Base-by-base conservation (phyloP, 805 yeast genomes). In the Saturnispora zaruensis region DNA sequence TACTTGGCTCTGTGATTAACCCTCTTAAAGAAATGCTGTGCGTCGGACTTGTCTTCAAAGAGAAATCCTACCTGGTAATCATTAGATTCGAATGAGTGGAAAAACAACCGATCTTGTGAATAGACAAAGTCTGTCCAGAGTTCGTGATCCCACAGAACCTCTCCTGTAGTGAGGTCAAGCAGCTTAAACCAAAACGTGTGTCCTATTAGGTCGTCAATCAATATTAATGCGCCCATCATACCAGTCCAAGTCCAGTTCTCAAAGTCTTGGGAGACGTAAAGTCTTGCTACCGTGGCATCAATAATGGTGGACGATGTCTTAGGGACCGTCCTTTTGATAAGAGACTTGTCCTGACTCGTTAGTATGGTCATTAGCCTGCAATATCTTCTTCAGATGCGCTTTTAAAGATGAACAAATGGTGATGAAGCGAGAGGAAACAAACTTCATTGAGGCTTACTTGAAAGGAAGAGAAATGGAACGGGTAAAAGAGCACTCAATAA, bases 111-210 rank as follows among this genome's bases (percentile, higher is more conserved):
- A 66, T 93, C 99, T 66, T 93, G 98, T 61, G 86, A 79, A 67
- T 93, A 93, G 58, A 83, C 82, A 65, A 93, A 89, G 59, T 87
- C 84, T 11, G 87, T 82, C 60, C 87, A 91, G 45, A 93, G 67
- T 66, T 93, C 99, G 66, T 93, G 99, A 66, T 93, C 99, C 99
- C 99, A 93, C 0, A 93, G 56, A 0, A 93, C 96, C 53, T 80
- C 77, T 6, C 95, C 96, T 36, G 72, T 61, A 30, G 91, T 80
- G 9, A 42, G 14, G 61, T 93, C 99, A 6, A 93, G 95, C 48
- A 93, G 64, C 64, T 93, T 93, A 43, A 93, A 73, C 65, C 89
- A 93, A 61, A 87, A 89, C 0, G 96, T 88, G 65, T 91, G 91
- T 3, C 98, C 98, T 2, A 93, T 96, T 11, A 87, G 67, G 66